Percentiles rank a stretch among this genome's conserved stretches.
phyloP scores from a whole-genome alignment of 2,329 filamentous ascomycete species.

The Phyllosticta citrichinensis region DNA sequence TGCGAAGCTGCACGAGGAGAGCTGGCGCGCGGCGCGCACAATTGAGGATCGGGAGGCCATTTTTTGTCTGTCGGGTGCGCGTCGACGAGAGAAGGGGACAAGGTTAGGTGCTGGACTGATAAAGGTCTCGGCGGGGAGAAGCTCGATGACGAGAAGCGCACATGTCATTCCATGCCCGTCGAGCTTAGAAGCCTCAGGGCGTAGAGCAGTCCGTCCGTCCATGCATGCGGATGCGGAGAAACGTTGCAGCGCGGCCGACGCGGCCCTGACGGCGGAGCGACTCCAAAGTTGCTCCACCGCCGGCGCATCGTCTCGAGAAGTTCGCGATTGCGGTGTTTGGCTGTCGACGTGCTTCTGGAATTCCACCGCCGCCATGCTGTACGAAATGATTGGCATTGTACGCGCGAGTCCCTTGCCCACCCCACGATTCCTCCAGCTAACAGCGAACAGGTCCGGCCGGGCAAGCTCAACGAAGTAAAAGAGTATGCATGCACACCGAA shows the following conservation, averaged over 20 bases:
- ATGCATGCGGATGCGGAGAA: not conserved
- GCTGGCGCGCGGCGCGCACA: slow-evolving; percentile 25
- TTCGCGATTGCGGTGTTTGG: not conserved
- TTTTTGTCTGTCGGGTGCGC: slow-evolving; percentile 10
- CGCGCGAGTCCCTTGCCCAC: slow-evolving; percentile 24
- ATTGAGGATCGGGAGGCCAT: slow-evolving; percentile 28
- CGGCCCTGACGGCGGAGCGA: not conserved
- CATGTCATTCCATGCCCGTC: not conserved
- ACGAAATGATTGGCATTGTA: slow-evolving; percentile 95
- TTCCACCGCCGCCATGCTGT: slow-evolving; percentile 57
- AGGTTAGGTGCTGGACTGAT: not conserved
- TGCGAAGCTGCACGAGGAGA: slow-evolving; percentile 19
- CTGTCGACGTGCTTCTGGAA: not conserved
- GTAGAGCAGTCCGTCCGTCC: not conserved
- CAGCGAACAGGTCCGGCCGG: slow-evolving; percentile 67
- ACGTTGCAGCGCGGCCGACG: not conserved
- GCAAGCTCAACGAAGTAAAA: slow-evolving; percentile 84
- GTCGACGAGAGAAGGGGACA: slow-evolving; percentile 2
- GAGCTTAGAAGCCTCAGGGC: not conserved
- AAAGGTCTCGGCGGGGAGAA: not conserved
- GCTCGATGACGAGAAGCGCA: slow-evolving; percentile 5
- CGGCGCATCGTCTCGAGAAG: slow-evolving; percentile 1
- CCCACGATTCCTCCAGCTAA: not conserved
- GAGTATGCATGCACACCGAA: slow-evolving; percentile 59
- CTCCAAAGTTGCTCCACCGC: not conserved